phyloP scores from a whole-genome alignment of 495 filamentous ascomycete genomes.

The Margaritispora aquatica region DNA sequence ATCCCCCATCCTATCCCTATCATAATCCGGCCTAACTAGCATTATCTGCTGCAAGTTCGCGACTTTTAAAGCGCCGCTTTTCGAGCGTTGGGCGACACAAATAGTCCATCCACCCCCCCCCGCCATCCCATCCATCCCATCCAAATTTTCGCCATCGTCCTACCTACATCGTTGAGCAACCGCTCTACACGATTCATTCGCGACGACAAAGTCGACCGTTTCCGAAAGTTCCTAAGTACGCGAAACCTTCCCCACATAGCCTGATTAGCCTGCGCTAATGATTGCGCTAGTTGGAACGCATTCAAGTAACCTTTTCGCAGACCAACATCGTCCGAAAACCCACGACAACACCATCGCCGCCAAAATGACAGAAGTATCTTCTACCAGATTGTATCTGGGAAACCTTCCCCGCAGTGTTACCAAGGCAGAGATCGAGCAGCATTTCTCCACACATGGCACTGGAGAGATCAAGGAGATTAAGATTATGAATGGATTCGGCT shows the following conservation, averaged over 20 bases:
- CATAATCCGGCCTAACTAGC: background rate
- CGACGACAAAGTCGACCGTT: no score
- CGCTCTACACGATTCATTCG: background rate
- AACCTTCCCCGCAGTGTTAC: constrained; percentile 95
- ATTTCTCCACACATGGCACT: constrained; percentile 91
- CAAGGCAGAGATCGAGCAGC: constrained; percentile 92
- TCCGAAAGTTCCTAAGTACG: no score
- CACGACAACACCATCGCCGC: constrained; percentile 4
- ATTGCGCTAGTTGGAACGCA: no score
- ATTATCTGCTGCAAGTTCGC: background rate
- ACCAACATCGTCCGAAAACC: no score
- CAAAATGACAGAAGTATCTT: constrained; percentile 71
- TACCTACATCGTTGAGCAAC: background rate
- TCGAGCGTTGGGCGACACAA: background rate
- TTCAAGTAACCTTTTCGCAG: no score
- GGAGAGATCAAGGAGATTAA: constrained; percentile 98
- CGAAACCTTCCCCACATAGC: no score
- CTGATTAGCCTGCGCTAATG: no score
- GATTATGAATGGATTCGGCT: constrained; percentile 99
- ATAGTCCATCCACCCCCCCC: no score
- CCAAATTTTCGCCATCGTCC: background rate
- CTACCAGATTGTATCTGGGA: constrained; percentile 89
- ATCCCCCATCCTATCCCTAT: background rate
- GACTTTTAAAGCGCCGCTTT: background rate
- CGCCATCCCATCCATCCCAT: background rate